phyloP scores from a whole-genome alignment of 2,329 filamentous ascomycete species.

The Phialophora tarda region DNA sequence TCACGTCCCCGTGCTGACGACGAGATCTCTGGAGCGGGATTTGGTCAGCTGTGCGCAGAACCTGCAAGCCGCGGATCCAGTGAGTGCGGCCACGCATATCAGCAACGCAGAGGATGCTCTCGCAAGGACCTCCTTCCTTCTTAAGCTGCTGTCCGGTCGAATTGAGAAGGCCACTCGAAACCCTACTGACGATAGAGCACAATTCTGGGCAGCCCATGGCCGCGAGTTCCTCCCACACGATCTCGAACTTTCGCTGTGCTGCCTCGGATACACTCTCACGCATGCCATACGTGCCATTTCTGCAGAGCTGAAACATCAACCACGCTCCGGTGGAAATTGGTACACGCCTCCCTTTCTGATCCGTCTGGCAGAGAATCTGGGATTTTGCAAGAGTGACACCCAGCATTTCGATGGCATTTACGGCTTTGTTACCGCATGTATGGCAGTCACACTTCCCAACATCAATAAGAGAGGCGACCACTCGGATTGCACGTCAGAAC shows the following conservation, averaged over 20 bases:
- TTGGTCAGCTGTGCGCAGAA: neutral
- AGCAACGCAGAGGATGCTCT: neutral
- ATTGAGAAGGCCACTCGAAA: neutral
- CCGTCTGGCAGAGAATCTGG: neutral
- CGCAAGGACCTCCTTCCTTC: neutral
- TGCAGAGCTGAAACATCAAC: neutral
- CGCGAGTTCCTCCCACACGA: neutral
- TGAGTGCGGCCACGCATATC: neutral
- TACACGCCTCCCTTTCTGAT: neutral
- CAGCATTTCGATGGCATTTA: neutral
- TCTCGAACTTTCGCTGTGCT: neutral
- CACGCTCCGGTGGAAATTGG: neutral
- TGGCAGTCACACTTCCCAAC: neutral
- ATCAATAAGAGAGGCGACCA: neutral
- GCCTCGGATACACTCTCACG: neutral
- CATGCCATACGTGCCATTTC: neutral
- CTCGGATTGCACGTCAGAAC: neutral
- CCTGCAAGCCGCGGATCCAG: neutral
- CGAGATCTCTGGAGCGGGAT: neutral
- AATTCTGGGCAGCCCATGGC: neutral
- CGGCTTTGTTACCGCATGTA: neutral
- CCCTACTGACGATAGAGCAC: neutral
- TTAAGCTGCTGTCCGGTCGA: neutral
- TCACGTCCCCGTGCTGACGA: neutral
- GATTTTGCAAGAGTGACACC: neutral